Conservation (phyloP, 2,329 filamentous ascomycete genomes). For the Alternaria rosae region DNA sequence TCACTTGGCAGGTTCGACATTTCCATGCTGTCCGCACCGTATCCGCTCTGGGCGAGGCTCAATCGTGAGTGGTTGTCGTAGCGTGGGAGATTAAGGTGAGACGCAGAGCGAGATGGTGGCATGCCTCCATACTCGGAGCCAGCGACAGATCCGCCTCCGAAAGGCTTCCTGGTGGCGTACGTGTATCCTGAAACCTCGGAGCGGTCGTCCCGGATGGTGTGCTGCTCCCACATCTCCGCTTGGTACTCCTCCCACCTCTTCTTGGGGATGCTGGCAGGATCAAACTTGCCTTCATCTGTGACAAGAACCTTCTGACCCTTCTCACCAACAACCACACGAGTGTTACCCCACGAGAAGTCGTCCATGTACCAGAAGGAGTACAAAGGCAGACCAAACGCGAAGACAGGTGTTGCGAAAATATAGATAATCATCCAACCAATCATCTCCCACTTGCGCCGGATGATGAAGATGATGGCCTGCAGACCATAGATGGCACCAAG, state of each 20-base stretch:
- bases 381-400: conserved; percentile 86
- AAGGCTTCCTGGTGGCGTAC: conserved; percentile 82
- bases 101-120: conserved; percentile 63
- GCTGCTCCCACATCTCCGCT: conserved; percentile 94
- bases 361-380: conserved; percentile 99
- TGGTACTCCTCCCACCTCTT: conserved; percentile 99
- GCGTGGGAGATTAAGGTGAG: conserved; percentile 65
- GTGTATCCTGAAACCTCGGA: conserved; percentile 94
- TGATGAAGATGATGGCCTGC: conserved; percentile 95
- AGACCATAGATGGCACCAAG: conserved; percentile 96
- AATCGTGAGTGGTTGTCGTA: conserved; percentile 53
- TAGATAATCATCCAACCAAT: conserved; percentile 99
- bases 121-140: conserved; percentile 70
- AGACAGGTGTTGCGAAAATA: conserved; percentile 87
- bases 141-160: conserved; percentile 55
- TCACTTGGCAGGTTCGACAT: conserved; percentile 84
- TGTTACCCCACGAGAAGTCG: conserved; percentile 99
- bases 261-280: conserved; percentile 87
- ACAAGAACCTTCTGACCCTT: conserved; percentile 91
- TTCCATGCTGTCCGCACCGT: conserved; percentile 66
- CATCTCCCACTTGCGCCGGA: conserved; percentile 99
- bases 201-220: conserved; percentile 80
- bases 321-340: conserved; percentile 94
- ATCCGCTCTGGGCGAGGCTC: conserved; percentile 66
- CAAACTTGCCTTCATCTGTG: conserved; percentile 97